Conservation (phyloP, 2,329 filamentous ascomycete genomes). For the Colletotrichum sidae region DNA sequence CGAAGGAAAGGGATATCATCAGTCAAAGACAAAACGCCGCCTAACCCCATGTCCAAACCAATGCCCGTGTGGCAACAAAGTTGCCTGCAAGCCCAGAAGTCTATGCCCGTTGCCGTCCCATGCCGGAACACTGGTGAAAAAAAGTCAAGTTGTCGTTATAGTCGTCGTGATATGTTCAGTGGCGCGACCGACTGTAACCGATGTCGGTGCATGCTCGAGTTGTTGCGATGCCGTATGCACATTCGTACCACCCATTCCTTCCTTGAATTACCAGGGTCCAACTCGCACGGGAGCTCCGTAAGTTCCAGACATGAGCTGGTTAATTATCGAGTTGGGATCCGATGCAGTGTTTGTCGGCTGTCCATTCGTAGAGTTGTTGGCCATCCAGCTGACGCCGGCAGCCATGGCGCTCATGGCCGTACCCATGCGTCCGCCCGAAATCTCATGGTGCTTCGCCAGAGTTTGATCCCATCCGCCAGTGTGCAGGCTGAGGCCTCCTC, state of each 20-base stretch:
- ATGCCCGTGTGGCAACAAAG: conserved; percentile 27
- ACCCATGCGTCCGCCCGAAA: conserved; percentile 83
- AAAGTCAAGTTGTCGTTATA: conserved; percentile 36
- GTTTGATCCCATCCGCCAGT: conserved; percentile 94
- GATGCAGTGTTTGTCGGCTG: conserved; percentile 41
- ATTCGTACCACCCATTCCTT: background rate
- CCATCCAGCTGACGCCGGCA: conserved; percentile 82
- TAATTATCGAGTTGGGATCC: conserved; percentile 69
- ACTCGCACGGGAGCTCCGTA: conserved; percentile 71
- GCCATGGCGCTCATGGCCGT: conserved; percentile 83
- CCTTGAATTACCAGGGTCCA: conserved; percentile 65
- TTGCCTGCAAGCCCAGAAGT: conserved; percentile 30
- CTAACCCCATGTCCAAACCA: conserved; percentile 4
- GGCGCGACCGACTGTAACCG: conserved; percentile 23
- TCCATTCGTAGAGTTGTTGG: conserved; percentile 44
- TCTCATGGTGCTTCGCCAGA: conserved; percentile 87
- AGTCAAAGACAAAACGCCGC: conserved; percentile 33
- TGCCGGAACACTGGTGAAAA: conserved; percentile 25
- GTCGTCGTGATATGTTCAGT: conserved; percentile 38
- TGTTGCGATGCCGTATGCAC: conserved; percentile 12
- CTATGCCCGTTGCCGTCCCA: conserved; percentile 40
- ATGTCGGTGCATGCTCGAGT: conserved; percentile 3
- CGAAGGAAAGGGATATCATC: conserved; percentile 38
- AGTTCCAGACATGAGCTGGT: conserved; percentile 70
- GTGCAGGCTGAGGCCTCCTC: conserved; percentile 89